Evolutionary conservation across 1,284 basidiomycete species (phyloP).

Genomic region (Ustilago sp.): DNA sequence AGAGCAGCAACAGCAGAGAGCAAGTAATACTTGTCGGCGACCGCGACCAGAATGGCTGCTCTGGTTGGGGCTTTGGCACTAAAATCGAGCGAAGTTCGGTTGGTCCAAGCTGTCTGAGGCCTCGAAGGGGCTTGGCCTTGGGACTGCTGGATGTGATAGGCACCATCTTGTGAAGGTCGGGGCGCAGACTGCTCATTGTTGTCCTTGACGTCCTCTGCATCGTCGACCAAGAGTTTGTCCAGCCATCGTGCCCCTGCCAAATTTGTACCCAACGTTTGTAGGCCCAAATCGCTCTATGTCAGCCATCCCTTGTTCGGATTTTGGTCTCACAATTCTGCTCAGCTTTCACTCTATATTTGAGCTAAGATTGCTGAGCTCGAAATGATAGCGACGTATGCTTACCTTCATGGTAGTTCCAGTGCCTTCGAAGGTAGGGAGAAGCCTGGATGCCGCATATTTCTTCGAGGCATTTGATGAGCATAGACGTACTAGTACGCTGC

Average conservation of each 20-base stretch:
- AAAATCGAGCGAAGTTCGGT: slow-evolving; percentile 21
- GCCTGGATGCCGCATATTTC: slow-evolving; percentile 78
- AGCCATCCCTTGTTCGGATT: background rate
- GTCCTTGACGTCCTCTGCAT: slow-evolving; percentile 73
- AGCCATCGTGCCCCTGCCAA: slow-evolving; percentile 80
- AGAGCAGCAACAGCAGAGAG: slow-evolving; percentile 85
- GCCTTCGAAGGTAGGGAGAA: slow-evolving; percentile 78
- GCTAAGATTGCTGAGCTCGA: background rate
- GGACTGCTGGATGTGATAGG: slow-evolving; percentile 3
- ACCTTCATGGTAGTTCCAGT: slow-evolving; percentile 85
- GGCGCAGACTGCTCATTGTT: background rate
- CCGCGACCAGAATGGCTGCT: slow-evolving; percentile 46
- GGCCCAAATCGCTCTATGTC: background rate
- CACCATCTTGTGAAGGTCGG: background rate
- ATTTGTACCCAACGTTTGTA: too few species aligned
- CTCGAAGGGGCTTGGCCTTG: slow-evolving; percentile 75
- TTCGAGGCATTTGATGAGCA: slow-evolving; percentile 78
- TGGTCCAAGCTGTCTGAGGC: slow-evolving; percentile 71
- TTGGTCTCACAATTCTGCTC: background rate
- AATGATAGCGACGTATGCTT: slow-evolving; percentile 12
- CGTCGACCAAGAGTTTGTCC: slow-evolving; percentile 80
- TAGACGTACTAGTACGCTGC: slow-evolving; percentile 10
- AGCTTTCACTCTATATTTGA: background rate
- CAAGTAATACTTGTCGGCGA: slow-evolving; percentile 79
- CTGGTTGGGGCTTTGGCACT: slow-evolving; percentile 35